A percentile compares a stretch with the other conserved stretches of the same genome.
These are phyloP conservation scores for Eutrema salsugineum DNA, from an alignment of 441 rosid genomes.

Conservation along the genomic window DNA sequence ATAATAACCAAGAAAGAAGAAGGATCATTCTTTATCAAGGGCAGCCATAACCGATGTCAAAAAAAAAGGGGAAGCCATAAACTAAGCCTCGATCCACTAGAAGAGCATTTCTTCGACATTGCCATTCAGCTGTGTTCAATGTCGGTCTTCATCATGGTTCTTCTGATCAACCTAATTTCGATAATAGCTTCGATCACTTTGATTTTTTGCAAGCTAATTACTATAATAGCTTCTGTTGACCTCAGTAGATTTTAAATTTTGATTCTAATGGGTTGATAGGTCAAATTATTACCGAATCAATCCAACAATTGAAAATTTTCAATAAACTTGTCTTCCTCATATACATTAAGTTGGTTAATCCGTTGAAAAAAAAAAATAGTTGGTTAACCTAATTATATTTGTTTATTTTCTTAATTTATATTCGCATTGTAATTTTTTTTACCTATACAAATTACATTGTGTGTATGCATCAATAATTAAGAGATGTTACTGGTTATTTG, in stretches of 20 bases:
- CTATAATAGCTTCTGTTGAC: too few species aligned
- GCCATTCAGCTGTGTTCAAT: conserved; percentile 33
- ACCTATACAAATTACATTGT: neutral
- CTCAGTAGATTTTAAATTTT: too few species aligned
- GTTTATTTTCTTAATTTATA: neutral
- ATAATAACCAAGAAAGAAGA: too few species aligned
- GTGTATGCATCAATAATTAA: neutral
- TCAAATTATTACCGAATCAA: too few species aligned
- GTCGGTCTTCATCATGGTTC: conserved; percentile 19
- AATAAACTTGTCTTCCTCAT: neutral
- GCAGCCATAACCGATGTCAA: too few species aligned
- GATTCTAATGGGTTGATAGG: too few species aligned
- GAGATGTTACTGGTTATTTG: conserved; percentile 1
- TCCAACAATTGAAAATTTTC: neutral
- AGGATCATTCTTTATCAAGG: too few species aligned
- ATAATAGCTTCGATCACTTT: conserved; percentile 21
- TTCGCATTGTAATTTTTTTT: neutral
- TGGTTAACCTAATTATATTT: neutral
- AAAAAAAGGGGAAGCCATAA: conserved; percentile 71
- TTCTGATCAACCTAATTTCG: conserved; percentile 38
- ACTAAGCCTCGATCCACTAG: conserved; percentile 56
- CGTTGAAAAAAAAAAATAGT: too few species aligned
- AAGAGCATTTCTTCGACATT: conserved; percentile 35
- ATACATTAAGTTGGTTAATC: too few species aligned
- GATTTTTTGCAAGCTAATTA: too few species aligned